These are phyloP conservation scores for Syzygium aqueum DNA, from an alignment of 345 rosid species.

Conservation along the genomic window DNA sequence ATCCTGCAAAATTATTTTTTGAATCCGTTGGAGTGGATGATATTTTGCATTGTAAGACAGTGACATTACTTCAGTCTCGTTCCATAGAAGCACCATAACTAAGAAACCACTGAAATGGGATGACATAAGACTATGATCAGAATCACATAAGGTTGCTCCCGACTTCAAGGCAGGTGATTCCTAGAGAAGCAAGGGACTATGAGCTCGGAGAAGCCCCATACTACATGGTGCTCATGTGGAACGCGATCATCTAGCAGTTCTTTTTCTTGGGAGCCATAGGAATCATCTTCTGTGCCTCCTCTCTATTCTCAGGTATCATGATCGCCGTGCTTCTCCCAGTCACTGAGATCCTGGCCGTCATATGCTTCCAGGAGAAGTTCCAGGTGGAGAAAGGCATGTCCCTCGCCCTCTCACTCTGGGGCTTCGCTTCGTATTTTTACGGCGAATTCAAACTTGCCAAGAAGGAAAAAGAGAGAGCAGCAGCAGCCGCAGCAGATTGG, in stretches of 20 bases:
- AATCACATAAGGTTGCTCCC: not conserved
- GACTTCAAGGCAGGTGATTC: conserved; percentile 29
- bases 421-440: conserved; percentile 55
- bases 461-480: not conserved
- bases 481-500: conserved; percentile 1
- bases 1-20: not conserved
- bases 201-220: conserved; percentile 42
- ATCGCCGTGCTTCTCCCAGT: conserved; percentile 43
- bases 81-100: not conserved
- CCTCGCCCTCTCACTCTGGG: conserved; percentile 70
- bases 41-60: not conserved
- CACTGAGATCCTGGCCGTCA: conserved; percentile 56
- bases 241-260: conserved; percentile 36
- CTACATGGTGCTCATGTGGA: conserved; percentile 27
- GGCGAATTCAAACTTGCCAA: conserved; percentile 39
- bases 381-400: conserved; percentile 56
- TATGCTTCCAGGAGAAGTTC: conserved; percentile 56
- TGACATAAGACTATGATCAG: not conserved
- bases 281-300: conserved; percentile 47
- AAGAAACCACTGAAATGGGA: not conserved
- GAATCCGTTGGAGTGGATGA: not conserved
- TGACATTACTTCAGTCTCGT: not conserved
- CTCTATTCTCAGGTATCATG: conserved; percentile 44
- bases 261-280: conserved; percentile 65
- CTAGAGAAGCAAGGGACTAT: conserved; percentile 48